Conservation (phyloP, 805 yeast genomes). For the Spathaspora sp. region DNA sequence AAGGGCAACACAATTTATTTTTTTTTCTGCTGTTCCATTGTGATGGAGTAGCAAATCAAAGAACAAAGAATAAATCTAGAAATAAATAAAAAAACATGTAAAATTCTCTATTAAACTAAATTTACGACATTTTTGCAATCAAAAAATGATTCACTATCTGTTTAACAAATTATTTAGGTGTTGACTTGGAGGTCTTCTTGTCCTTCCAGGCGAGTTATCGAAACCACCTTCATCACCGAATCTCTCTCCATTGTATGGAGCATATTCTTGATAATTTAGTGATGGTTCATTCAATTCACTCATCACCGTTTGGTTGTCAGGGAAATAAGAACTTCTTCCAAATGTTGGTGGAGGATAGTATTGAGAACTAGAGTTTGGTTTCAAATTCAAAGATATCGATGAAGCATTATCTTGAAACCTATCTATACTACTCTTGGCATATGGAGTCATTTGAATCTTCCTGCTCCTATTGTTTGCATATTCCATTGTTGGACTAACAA, state of each 20-base stretch:
- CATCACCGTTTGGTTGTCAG: not conserved
- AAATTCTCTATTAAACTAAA: not conserved
- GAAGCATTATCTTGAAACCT: not conserved
- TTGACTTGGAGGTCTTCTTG: slow-evolving; percentile 46
- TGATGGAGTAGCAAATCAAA: not conserved
- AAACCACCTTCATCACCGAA: not conserved
- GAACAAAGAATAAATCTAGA: not conserved
- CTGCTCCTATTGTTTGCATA: slow-evolving; percentile 8
- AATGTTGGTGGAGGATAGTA: not conserved
- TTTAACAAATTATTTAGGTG: slow-evolving; percentile 44
- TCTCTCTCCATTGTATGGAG: not conserved
- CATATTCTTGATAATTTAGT: not conserved
- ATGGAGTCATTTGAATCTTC: not conserved
- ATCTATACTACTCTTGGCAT: not conserved
- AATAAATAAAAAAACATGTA: not conserved
- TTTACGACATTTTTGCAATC: not conserved
- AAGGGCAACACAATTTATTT: too few species aligned
- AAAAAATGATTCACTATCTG: not conserved
- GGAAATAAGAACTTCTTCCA: not conserved
- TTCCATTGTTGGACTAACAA: slow-evolving; percentile 50
- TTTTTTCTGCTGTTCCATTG: not conserved
- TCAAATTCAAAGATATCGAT: not conserved
- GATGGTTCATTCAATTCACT: not conserved
- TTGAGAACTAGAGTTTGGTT: not conserved
- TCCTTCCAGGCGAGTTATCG: not conserved